These are phyloP conservation scores for Lentinula aciculospora DNA, from an alignment of 768 basidiomycete species.

Conservation along the genomic window DNA sequence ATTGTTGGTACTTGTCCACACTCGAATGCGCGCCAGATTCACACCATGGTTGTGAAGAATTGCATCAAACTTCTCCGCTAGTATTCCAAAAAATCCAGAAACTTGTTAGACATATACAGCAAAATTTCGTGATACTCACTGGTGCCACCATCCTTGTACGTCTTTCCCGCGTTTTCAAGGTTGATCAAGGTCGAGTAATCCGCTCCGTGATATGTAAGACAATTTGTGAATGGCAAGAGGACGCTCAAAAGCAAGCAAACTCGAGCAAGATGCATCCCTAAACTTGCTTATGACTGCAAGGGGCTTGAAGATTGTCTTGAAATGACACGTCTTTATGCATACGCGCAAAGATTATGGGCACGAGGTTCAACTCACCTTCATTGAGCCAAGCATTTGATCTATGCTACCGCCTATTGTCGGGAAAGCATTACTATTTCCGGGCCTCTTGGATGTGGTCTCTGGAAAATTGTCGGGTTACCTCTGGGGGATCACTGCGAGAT, in stretches of 20 bases:
- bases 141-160: conserved; percentile 35
- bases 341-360: not conserved
- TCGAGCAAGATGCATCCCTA: not conserved
- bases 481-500: not conserved
- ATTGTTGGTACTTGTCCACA: conserved; percentile 58
- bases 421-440: no score
- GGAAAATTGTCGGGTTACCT: not conserved
- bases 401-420: no score
- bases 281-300: not conserved
- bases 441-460: not conserved
- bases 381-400: no score
- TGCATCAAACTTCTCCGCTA: conserved; percentile 35
- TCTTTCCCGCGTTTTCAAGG: conserved; percentile 42
- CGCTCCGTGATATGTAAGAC: conserved; percentile 44
- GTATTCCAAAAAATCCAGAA: conserved; percentile 20
- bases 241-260: not conserved
- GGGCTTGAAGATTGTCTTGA: not conserved
- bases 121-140: not conserved
- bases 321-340: not conserved
- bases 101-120: not conserved
- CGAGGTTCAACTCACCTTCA: no score
- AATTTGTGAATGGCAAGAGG: not conserved
- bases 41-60: conserved; percentile 49
- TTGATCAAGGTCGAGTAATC: conserved; percentile 52
- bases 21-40: conserved; percentile 52